Base-by-base conservation (phyloP, 148 eudicot genomes). In the Persicaria maculosa region DNA sequence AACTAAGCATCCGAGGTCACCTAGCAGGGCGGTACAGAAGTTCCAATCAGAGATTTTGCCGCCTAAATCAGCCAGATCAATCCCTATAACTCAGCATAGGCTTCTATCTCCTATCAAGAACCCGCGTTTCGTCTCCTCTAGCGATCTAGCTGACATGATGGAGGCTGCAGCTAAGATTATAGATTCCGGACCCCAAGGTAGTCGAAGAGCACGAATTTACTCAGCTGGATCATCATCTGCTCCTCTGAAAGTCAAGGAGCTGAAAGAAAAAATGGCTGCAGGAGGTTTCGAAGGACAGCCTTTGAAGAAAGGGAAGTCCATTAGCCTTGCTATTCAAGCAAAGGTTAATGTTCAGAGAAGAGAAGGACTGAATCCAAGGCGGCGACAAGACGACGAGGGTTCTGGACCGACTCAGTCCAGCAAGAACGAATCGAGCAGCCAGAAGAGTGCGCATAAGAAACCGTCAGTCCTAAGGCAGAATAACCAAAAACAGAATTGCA, bases 41-140 rank as follows among this genome's bases (percentile, higher is more conserved):
- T 95, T 95, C 50, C 99, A 89, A 74, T 84, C 84, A 1, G 99
- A 95, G 79, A 79, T 74, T 44, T 82, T 95, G 81, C 99, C 99
- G 17, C 92, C 96, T 25, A 92, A 83, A 76, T 90, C 96, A 4
- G 97, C 94, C 65, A 92, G 89, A 85, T 87, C 99, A 47, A 89
- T 95, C 52, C 94, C 97, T 25, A 72, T 85, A 44, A 90, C 97
- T 20, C 97, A 92, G 67, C 87, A 95, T 71, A 92, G 89, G 86
- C 96, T 95, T 83, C 75, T 92, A 45, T 95, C 99, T 25, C 99
- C 99, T 44, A 92, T 95, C 50, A 95, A 90, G 85, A 90, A 87
- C 54, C 85, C 88, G 0, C 80, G 85, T 72, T 90, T 83, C 76
- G 72, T 81, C 72, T 86, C 91, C 15, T 81, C 91, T 46, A 85